A percentile compares a stretch with the other conserved stretches of the same genome.
Evolutionary conservation across 176 grass and related monocot genomes (phyloP).

Genomic region (Rhynchospora tenuis): DNA sequence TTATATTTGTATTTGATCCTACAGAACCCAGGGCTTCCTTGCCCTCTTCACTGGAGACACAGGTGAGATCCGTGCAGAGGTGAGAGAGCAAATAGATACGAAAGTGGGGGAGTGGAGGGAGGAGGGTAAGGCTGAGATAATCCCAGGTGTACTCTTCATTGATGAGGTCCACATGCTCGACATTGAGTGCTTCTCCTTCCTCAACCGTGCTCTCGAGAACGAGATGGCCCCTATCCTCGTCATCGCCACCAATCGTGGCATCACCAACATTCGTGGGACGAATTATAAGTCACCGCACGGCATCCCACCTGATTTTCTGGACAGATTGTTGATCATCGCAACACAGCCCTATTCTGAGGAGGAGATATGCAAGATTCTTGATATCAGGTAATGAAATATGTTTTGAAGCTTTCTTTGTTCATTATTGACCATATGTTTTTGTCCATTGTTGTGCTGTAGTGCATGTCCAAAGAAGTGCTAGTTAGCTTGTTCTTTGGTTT

Average conservation of each 20-base stretch:
- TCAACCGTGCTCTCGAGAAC: conserved; percentile 78
- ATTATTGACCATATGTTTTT: not conserved
- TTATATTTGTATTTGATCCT: conserved; percentile 18
- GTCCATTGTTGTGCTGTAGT: not conserved
- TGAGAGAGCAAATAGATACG: conserved; percentile 79
- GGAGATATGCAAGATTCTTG: conserved; percentile 70
- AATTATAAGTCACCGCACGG: conserved; percentile 80
- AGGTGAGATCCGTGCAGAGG: conserved; percentile 90
- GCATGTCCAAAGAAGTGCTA: no score
- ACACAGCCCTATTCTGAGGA: conserved; percentile 68
- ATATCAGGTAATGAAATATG: conserved; percentile 39
- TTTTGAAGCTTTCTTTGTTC: not conserved
- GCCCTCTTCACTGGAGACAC: conserved; percentile 95
- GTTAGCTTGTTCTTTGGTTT: not conserved
- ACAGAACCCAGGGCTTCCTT: conserved; percentile 91
- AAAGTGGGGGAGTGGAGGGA: conserved; percentile 96
- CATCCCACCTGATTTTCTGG: conserved; percentile 84
- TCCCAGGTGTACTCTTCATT: conserved; percentile 87
- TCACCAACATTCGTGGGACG: conserved; percentile 76
- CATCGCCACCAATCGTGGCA: conserved; percentile 80
- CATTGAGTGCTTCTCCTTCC: conserved; percentile 93
- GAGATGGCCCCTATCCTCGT: conserved; percentile 92
- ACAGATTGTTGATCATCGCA: conserved; percentile 60
- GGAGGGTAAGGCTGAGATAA: conserved; percentile 94
- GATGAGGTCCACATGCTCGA: conserved; percentile 99